Base-by-base conservation (phyloP, 495 filamentous ascomycete genomes). In the Talaromyces borbonicus region DNA sequence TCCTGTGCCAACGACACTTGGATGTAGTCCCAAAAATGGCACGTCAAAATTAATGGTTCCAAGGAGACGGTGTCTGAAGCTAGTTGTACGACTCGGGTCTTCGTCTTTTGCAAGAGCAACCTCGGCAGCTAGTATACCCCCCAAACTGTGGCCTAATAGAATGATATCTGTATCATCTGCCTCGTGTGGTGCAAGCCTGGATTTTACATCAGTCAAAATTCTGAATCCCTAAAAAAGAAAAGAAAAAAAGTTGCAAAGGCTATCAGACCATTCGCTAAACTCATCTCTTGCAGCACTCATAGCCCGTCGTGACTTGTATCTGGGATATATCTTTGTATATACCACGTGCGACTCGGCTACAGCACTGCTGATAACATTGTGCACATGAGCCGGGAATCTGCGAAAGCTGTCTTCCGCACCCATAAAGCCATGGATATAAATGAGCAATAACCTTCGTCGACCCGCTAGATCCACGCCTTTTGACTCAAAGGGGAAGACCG, bases 341-440 rank as follows among this genome's bases (percentile, higher is more conserved):
- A 97, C 79, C 8, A 79, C 67, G 67, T 95, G 87, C 7, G 78
- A 83, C 16, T 87, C 79, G 31, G 65, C 63, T 39, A 95, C 58
- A 0, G 78, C 71, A 2, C 73, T 63, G n/a, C 80, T 80, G 25
- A 95, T 66, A 18, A 86, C 67, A 56, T 79, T 75, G 63, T 97
- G 90, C 0, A 95, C 74, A 62, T 97, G 88, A 4, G 81, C 82
- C 1, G 90, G 90, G 50, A 95, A 90, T 22, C 80, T 81, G 48
- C 83, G 80, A 54, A 97, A 97, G 50, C 84, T 90, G 12, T 81
- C 81, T 62, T 93, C 87, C 39, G 84, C 83, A 22, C 90, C 90
- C 78, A 89, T 86, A 67, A 95, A 96, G 33, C 90, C 90, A 65
- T 95, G 89, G 53, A 97, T 80, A 57, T 87, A 95, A 18, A 97